A percentile compares a stretch with the other conserved stretches of the same genome.
Evolutionary conservation across 2,329 filamentous ascomycete species (phyloP).

Genomic region (Scedosporium boydii): DNA sequence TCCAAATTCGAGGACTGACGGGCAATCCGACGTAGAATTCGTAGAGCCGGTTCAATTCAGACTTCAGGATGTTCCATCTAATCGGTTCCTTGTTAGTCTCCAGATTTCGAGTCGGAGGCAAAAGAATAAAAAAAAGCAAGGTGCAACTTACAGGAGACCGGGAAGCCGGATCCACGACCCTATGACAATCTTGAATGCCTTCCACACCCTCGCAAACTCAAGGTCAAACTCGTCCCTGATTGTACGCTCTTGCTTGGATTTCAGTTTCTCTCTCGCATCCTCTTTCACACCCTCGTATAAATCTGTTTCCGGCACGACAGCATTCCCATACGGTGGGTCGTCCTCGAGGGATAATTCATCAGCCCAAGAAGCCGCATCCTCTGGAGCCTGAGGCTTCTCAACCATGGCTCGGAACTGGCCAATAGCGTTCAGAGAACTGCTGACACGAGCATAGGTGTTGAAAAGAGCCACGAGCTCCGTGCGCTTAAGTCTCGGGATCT

Average conservation of each 20-base stretch:
- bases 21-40: slow-evolving; percentile 45
- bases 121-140: background rate
- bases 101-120: background rate
- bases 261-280: slow-evolving; percentile 24
- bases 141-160: slow-evolving; percentile 52
- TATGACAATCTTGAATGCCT: slow-evolving; percentile 57
- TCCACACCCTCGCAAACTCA: slow-evolving; percentile 56
- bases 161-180: slow-evolving; percentile 63
- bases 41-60: slow-evolving; percentile 36
- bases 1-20: slow-evolving; percentile 38
- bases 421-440: slow-evolving; percentile 67
- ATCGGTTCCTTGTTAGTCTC: background rate
- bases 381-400: slow-evolving; percentile 12
- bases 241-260: slow-evolving; percentile 23
- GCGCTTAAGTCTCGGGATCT: slow-evolving; percentile 63
- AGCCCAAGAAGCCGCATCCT: slow-evolving; percentile 10
- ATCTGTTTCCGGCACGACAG: slow-evolving; percentile 9
- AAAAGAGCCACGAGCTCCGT: slow-evolving; percentile 91
- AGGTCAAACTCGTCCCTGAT: slow-evolving; percentile 49
- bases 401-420: slow-evolving; percentile 58
- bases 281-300: slow-evolving; percentile 4
- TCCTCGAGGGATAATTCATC: slow-evolving; percentile 14
- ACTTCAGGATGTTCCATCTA: slow-evolving; percentile 33
- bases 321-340: slow-evolving; percentile 14
- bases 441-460: slow-evolving; percentile 86